Evolutionary conservation across 73 alveolate species (phyloP).

Genomic region (Paramecium tetraurelia): DNA sequence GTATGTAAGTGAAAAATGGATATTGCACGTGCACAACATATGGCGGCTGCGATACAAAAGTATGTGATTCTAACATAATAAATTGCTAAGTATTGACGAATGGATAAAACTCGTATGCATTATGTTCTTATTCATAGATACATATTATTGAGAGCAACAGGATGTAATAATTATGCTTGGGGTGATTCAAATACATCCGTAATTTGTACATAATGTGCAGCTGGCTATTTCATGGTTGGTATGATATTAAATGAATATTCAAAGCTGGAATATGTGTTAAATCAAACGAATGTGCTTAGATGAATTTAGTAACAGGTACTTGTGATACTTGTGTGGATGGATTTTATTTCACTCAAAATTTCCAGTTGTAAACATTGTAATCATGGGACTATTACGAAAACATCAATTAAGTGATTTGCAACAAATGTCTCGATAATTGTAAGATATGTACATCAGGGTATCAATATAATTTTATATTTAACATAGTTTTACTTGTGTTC

Average conservation of each 20-base stretch:
- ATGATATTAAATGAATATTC: not conserved
- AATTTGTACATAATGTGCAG: not conserved
- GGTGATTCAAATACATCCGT: not conserved
- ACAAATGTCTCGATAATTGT: not conserved
- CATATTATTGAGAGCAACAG: not conserved
- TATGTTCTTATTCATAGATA: not conserved
- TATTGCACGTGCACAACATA: not conserved
- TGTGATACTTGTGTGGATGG: conserved; percentile 20
- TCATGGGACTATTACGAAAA: not conserved
- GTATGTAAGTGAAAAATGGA: not conserved
- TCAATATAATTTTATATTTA: not conserved
- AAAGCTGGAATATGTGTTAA: not conserved
- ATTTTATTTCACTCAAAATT: not conserved
- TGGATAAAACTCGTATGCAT: not conserved
- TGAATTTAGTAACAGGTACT: not conserved
- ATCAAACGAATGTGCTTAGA: not conserved
- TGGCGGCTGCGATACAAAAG: not conserved
- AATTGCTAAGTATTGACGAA: not conserved
- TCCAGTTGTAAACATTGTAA: not conserved
- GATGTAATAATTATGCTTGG: not conserved
- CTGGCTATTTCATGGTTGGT: conserved; percentile 6
- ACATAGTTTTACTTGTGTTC: not conserved
- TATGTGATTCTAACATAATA: not conserved
- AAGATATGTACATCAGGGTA: conserved; percentile 12
- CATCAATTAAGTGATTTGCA: not conserved